Base-by-base conservation (phyloP, 2,329 filamentous ascomycete genomes). In the Chaetomium sp. region DNA sequence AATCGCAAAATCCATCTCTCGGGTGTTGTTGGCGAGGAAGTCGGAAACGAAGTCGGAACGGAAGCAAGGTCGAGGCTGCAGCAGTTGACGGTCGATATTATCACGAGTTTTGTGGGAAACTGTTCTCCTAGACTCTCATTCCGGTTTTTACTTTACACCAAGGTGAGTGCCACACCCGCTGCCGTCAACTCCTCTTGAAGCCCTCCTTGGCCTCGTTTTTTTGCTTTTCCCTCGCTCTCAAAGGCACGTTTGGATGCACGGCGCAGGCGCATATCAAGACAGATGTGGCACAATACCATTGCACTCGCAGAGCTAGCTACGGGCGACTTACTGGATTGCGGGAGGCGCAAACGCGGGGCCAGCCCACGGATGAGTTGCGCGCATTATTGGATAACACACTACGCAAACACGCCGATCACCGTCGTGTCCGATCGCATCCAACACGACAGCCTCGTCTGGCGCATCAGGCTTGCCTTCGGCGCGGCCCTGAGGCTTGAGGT, bases 1-100 rank as follows among this genome's bases (percentile, higher is more conserved):
- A 53, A 51, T 50, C 52, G 55, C 19, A 27, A 58, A 56, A 56
- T 49, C 46, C 58, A 54, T 58, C 48, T 58, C 56, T 58, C 55
- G 59, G 66, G 65, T 64, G 65, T 66, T 64, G 66, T 65, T 61
- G 66, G 64, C 58, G 66, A 58, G 58, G 61, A 57, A 62, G 61
- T 62, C 50, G 63, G 59, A 64, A 52, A 55, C 55, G 62, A 62
- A 64, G 59, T 60, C 49, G 57, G 54, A 60, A 60, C n/a, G 56
- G 42, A 54, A 53, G 59, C 27, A 54, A 48, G 59, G 57, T 55
- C 35, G 56, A 60, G 35, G 55, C 46, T 54, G 60, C 47, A 61
- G 60, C 47, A 61, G 59, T 61, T 57, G 59, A 49, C 56, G 58
- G 60, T 58, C 52, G 42, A 55, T 57, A 45, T 34, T 7, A 36